A percentile compares a stretch with the other conserved stretches of the same genome.
phyloP scores from a whole-genome alignment of 768 basidiomycete genomes.

The Boletellus sp. region DNA sequence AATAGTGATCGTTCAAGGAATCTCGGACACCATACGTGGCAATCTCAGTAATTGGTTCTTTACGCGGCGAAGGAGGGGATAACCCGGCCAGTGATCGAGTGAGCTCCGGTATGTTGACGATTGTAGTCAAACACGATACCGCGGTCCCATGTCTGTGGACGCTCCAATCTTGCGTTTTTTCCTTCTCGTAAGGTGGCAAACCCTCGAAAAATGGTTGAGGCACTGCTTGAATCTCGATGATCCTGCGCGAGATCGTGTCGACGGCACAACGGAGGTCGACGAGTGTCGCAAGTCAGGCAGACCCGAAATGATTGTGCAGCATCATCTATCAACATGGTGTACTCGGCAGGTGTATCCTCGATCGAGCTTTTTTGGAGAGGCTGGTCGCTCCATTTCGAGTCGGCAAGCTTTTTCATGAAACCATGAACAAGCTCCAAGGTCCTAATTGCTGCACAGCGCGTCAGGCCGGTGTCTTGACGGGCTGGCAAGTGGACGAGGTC shows the following conservation, averaged over 20 bases:
- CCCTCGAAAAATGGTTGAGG: neutral
- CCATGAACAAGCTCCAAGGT: conserved; percentile 36
- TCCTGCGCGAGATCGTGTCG: conserved; percentile 17
- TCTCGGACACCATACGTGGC: conserved; percentile 12
- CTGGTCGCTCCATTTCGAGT: conserved; percentile 40
- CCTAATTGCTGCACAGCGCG: conserved; percentile 19
- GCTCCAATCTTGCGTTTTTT: neutral
- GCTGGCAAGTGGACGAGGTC: neutral
- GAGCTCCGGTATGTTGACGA: conserved; percentile 2
- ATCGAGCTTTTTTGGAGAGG: conserved; percentile 40
- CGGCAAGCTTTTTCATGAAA: conserved; percentile 39
- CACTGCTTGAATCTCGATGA: neutral
- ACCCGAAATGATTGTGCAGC: conserved; percentile 49
- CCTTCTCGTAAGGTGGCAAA: conserved; percentile 22
- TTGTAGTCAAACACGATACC: neutral
- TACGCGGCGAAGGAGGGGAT: neutral
- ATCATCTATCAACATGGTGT: conserved; percentile 37
- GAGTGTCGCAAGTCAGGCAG: conserved; percentile 35
- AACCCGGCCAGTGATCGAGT: neutral
- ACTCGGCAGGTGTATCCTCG: conserved; percentile 36
- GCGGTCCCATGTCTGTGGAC: neutral
- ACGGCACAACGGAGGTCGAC: conserved; percentile 46
- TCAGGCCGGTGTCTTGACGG: neutral
- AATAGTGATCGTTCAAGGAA: conserved; percentile 19
- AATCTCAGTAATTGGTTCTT: conserved; percentile 21